Evolutionary conservation across 2,329 filamentous ascomycete genomes (phyloP).

Genomic region (Basipetospora sp.): DNA sequence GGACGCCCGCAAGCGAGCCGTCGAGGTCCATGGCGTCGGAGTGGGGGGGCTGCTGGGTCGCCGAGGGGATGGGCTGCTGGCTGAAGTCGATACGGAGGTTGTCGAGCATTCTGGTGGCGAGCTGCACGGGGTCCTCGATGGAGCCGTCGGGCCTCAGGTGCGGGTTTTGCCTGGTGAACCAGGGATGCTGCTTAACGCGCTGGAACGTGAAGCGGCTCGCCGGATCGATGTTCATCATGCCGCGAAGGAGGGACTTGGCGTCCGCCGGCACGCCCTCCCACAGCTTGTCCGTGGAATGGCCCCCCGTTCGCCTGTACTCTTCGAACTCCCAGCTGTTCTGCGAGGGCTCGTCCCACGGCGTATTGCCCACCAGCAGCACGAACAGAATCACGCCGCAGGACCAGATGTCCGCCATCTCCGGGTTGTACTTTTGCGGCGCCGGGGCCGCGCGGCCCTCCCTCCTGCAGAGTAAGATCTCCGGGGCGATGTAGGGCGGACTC

Average conservation of each 20-base stretch:
- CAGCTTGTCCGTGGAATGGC: constrained; percentile 69
- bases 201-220: constrained; percentile 67
- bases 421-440: constrained; percentile 45
- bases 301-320: constrained; percentile 67
- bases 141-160: constrained; percentile 61
- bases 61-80: constrained; percentile 38
- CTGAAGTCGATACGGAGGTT: constrained; percentile 78
- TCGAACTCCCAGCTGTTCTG: constrained; percentile 75
- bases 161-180: constrained; percentile 75
- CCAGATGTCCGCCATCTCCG: constrained; percentile 86
- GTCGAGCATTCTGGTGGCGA: constrained; percentile 93
- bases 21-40: constrained; percentile 54
- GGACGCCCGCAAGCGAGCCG: constrained; percentile 42
- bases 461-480: constrained; percentile 59
- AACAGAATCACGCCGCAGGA: constrained; percentile 97
- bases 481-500: constrained; percentile 91
- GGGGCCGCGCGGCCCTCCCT: constrained; percentile 30
- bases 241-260: constrained; percentile 68
- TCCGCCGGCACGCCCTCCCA: constrained; percentile 66
- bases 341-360: constrained; percentile 91
- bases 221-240: constrained; percentile 79
- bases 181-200: constrained; percentile 78
- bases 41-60: constrained; percentile 13
- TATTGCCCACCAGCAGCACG: constrained; percentile 87
- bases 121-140: constrained; percentile 60